Conservation (phyloP, 371 early-diverging fungal species). For the Mucor racemosus region DNA sequence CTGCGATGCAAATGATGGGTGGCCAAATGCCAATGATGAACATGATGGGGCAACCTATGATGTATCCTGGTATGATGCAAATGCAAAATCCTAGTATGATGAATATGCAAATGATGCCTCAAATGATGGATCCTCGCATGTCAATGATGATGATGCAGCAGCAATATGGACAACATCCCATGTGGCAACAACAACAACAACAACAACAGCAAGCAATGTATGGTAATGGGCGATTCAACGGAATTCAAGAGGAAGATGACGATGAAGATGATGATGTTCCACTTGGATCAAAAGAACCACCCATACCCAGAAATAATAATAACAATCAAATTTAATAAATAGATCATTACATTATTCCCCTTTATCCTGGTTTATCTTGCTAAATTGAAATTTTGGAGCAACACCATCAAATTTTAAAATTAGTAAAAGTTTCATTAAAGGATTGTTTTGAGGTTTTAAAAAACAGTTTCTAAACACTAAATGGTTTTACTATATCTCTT, state of each 20-base stretch:
- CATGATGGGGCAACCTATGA: conserved; percentile 30
- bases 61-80: conserved; percentile 39
- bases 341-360: not conserved
- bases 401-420: too few species aligned
- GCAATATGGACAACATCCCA: conserved; percentile 31
- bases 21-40: conserved; percentile 42
- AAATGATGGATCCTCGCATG: conserved; percentile 49
- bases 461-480: too few species aligned
- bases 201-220: conserved; percentile 30
- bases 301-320: conserved; percentile 20
- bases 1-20: conserved; percentile 35
- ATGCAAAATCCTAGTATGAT: conserved; percentile 31
- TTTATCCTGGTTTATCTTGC: not conserved
- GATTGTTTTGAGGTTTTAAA: too few species aligned
- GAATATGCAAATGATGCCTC: conserved; percentile 30
- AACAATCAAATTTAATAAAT: conserved; percentile 11
- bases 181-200: conserved; percentile 24
- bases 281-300: conserved; percentile 29
- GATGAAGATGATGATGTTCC: conserved; percentile 48
- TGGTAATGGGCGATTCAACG: conserved; percentile 19
- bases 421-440: too few species aligned
- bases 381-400: too few species aligned
- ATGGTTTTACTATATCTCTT: too few species aligned
- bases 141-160: conserved; percentile 48
- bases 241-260: conserved; percentile 29